Evolutionary conservation across 164 flowering plant genomes (phyloP).

Genomic region (Vitis amurensis): DNA sequence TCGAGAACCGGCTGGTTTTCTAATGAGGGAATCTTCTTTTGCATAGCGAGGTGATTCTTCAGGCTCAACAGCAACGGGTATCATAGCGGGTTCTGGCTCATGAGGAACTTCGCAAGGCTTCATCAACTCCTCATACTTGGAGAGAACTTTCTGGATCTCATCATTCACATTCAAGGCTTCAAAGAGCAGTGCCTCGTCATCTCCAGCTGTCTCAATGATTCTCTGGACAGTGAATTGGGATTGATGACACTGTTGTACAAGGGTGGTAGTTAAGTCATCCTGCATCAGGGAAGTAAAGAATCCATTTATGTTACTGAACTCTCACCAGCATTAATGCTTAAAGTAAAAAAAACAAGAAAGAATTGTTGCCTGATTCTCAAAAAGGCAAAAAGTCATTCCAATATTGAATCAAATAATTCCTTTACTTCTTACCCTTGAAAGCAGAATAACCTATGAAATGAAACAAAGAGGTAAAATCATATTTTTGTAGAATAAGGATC

Average conservation of each 20-base stretch:
- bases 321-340: too few relatives aligned
- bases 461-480: too few relatives aligned
- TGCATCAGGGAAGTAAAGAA: constrained; percentile 22
- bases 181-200: constrained; percentile 87
- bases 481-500: too few relatives aligned
- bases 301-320: too few relatives aligned
- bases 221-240: constrained; percentile 71
- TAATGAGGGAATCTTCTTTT: constrained; percentile 69
- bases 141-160: constrained; percentile 78
- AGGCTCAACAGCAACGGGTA: constrained; percentile 85
- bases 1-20: constrained; percentile 63
- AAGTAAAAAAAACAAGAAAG: too few relatives aligned
- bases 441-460: too few relatives aligned
- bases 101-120: constrained; percentile 43
- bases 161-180: constrained; percentile 95
- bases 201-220: constrained; percentile 84
- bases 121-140: constrained; percentile 71
- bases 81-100: constrained; percentile 88
- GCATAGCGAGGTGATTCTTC: constrained; percentile 78
- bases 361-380: too few relatives aligned
- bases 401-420: too few relatives aligned
- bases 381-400: too few relatives aligned
- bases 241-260: constrained; percentile 79
- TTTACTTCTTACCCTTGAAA: too few relatives aligned
- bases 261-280: constrained; percentile 93